Evolutionary conservation across 208 protist species (phyloP), one percentile per base, ranked within the genome.

Genomic region (Acanthamoeba sp.): DNA sequence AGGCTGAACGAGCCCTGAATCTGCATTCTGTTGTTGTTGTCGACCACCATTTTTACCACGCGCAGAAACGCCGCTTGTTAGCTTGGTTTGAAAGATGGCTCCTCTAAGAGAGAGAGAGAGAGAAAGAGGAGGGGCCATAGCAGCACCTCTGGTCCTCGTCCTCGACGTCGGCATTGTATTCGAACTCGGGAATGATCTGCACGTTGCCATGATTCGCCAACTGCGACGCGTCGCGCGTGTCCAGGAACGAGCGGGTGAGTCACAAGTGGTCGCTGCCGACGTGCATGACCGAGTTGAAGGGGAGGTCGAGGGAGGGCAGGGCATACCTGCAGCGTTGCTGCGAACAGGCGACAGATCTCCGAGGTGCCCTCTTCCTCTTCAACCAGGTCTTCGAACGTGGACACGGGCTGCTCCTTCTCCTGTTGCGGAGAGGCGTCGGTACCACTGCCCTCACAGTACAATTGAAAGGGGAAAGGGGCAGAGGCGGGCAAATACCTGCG

Each of bases 201-300:
- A 93, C 69, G 50, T 93, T 93, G 50, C 90, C 90, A 20, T 93
- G 59, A 32, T 93, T 93, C 22, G 90, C 90, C 38, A 93, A 66
- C 69, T 93, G 34, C 22, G n/a, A n/a, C n/a, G n/a, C n/a, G n/a
- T n/a, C n/a, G n/a, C n/a, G n/a, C n/a, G n/a, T n/a, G n/a, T 64
- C 18, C 24, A 29, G 0, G 20, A 71, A 71, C 24, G n/a, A 71
- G 29, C 9, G 62, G 18, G 48, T 20, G 55, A 29, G 16, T n/a
- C 22, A 24, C 2, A 24, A n/a, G n/a, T n/a, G n/a, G n/a, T n/a
- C n/a, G n/a, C n/a, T n/a, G n/a, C n/a, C n/a, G n/a, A n/a, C n/a
- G n/a, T 64, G 27, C 24, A 29, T 14, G 20, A 71, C 24, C 24
- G n/a, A 71, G 29, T 14, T 12, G 18, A 16, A 52, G 55, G 9